Conservation (phyloP, 768 basidiomycete species). For the Gloeophyllum trabeum region DNA sequence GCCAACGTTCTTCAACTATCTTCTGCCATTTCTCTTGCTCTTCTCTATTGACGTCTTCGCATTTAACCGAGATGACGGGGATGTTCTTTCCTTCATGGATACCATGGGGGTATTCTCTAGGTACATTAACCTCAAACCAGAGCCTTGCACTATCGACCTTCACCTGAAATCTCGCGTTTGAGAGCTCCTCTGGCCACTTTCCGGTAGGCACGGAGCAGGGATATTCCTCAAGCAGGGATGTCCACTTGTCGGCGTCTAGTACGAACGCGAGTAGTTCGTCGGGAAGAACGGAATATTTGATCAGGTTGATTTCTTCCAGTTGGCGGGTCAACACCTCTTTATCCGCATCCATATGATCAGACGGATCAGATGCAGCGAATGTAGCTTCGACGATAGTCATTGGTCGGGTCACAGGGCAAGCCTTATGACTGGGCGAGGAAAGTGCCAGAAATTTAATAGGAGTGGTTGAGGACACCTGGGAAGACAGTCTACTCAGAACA, state of each 20-base stretch:
- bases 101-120: slow-evolving; percentile 10
- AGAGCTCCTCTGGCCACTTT: slow-evolving; percentile 9
- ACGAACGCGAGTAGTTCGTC: slow-evolving; percentile 38
- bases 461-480: no score
- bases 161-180: slow-evolving; percentile 24
- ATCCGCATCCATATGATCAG: no score
- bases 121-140: slow-evolving; percentile 26
- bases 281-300: slow-evolving; percentile 52
- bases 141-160: slow-evolving; percentile 13
- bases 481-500: no score
- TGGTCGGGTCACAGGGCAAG: no score
- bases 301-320: slow-evolving; percentile 45
- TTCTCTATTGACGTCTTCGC: slow-evolving; percentile 29
- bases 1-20: slow-evolving; percentile 24
- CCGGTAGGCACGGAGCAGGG: no score
- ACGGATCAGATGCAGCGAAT: no score
- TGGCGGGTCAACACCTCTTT: no score
- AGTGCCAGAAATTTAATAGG: no score
- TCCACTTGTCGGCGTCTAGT: slow-evolving; percentile 22
- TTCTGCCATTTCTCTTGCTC: slow-evolving; percentile 41
- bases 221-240: slow-evolving; percentile 14
- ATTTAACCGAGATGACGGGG: slow-evolving; percentile 29
- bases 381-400: no score
- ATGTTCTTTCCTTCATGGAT: slow-evolving; percentile 4
- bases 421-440: no score